A percentile compares a stretch with the other conserved stretches of the same genome.
Evolutionary conservation across 768 basidiomycete genomes (phyloP).

Genomic region (Lactifluus piperatus): DNA sequence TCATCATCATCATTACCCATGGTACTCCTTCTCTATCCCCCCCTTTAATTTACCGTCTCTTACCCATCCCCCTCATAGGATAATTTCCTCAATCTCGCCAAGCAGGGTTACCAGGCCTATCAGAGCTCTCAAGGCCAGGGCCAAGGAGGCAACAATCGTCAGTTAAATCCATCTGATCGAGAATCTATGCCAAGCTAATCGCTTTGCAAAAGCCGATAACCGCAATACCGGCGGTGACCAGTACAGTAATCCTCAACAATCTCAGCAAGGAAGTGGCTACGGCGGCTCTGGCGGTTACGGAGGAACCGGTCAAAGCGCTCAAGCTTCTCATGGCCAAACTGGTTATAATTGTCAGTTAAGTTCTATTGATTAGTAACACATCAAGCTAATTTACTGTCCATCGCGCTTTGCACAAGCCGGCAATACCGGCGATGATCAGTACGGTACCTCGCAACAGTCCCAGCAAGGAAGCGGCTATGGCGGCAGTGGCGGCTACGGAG

Average conservation of each 20-base stretch:
- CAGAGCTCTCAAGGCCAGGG: slow-evolving; percentile 20
- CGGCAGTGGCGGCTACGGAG: too few relatives aligned
- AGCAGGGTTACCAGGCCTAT: slow-evolving; percentile 53
- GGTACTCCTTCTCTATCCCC: not conserved
- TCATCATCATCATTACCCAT: not conserved
- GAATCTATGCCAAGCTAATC: not conserved
- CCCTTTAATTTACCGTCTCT: not conserved
- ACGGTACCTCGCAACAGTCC: too few relatives aligned
- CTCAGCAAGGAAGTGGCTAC: slow-evolving; percentile 10
- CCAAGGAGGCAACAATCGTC: slow-evolving; percentile 33
- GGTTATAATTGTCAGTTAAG: too few relatives aligned
- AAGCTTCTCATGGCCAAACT: too few relatives aligned
- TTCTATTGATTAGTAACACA: too few relatives aligned
- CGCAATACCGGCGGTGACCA: slow-evolving; percentile 55
- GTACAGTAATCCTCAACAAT: slow-evolving; percentile 49
- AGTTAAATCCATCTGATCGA: slow-evolving; percentile 15
- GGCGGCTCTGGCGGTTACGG: too few relatives aligned
- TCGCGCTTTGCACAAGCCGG: too few relatives aligned
- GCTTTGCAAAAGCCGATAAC: slow-evolving; percentile 4
- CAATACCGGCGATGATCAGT: too few relatives aligned
- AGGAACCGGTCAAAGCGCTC: too few relatives aligned
- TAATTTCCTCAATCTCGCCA: slow-evolving; percentile 58
- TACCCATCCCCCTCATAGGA: slow-evolving; percentile 46
- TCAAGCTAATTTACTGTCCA: too few relatives aligned
- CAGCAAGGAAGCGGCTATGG: too few relatives aligned